phyloP scores from a whole-genome alignment of 1,284 basidiomycete genomes.

The Agroathelia rolfsii region DNA sequence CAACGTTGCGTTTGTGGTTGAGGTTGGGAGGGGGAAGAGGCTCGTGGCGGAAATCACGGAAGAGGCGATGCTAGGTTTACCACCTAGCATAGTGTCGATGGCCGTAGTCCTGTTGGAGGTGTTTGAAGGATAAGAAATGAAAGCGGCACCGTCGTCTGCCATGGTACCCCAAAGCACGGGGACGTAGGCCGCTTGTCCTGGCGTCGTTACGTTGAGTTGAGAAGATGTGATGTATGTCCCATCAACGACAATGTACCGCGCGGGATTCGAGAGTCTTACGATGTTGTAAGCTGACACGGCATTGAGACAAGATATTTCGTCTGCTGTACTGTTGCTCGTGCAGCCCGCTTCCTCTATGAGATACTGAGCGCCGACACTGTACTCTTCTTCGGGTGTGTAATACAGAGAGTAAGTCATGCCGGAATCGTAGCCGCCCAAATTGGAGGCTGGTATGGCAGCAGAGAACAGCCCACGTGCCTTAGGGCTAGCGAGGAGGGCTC shows the following conservation, averaged over 20 bases:
- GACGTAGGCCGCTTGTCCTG: conserved; percentile 8
- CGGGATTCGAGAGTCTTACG: conserved; percentile 22
- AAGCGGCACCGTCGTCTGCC: conserved; percentile 29
- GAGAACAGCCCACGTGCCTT: conserved; percentile 34
- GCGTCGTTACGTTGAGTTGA: conserved; percentile 28
- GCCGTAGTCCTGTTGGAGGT: conserved; percentile 3
- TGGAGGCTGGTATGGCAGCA: conserved; percentile 38
- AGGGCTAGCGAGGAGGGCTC: conserved; percentile 23
- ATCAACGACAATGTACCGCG: conserved; percentile 34
- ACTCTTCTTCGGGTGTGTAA: conserved; percentile 24
- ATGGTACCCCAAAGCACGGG: conserved; percentile 18
- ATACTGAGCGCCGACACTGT: conserved; percentile 20
- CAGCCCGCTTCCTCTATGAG: conserved; percentile 27
- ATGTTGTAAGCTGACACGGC: conserved; percentile 22
- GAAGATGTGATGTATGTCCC: conserved; percentile 30
- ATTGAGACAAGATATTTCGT: conserved; percentile 24
- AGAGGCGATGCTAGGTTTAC: not conserved
- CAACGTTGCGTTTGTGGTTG: conserved; percentile 20
- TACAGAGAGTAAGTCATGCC: conserved; percentile 31
- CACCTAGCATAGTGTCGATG: not conserved
- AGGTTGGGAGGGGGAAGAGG: conserved; percentile 21
- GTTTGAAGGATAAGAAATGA: conserved; percentile 23
- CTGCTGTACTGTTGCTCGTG: conserved; percentile 14
- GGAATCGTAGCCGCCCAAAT: conserved; percentile 34
- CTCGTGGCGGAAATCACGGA: conserved; percentile 10